phyloP scores from a whole-genome alignment of 1,139 yeast genomes.

The Taphrina flavorubra region DNA sequence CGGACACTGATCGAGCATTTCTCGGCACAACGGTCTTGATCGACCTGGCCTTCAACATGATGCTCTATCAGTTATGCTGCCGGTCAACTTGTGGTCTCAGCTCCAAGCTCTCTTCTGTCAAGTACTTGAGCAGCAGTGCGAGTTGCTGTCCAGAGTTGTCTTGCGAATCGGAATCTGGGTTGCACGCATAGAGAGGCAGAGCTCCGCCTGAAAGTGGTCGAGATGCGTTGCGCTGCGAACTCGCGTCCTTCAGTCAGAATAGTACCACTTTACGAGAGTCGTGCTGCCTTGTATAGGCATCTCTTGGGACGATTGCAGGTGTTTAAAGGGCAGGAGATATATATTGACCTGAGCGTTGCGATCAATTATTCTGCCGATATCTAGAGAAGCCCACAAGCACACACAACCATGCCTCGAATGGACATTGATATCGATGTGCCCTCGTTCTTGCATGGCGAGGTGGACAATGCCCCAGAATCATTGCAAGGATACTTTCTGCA shows the following conservation, averaged over 20 bases:
- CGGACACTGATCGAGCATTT: conserved; percentile 35
- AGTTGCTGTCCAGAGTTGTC: conserved; percentile 1
- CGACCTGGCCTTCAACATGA: conserved; percentile 27
- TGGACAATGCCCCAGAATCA: conserved; percentile 70
- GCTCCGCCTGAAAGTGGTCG: conserved; percentile 19
- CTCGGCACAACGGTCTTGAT: conserved; percentile 15
- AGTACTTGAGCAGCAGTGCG: not conserved
- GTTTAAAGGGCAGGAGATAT: no score
- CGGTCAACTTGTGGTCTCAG: not conserved
- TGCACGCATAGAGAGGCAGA: not conserved
- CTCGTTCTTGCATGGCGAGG: conserved; percentile 70
- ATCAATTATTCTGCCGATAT: no score
- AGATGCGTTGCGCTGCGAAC: conserved; percentile 6
- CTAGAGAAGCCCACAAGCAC: no score
- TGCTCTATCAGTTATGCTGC: not conserved
- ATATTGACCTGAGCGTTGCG: no score
- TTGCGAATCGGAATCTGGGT: conserved; percentile 1
- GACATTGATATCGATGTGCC: conserved; percentile 55
- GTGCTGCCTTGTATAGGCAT: not conserved
- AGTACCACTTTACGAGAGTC: no score
- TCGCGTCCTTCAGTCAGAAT: conserved; percentile 13
- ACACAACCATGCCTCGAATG: conserved; percentile 46
- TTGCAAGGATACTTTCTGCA: conserved; percentile 68
- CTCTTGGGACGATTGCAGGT: not conserved
- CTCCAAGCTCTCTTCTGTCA: not conserved